phyloP scores from a whole-genome alignment of 495 filamentous ascomycete genomes.

The Penicillium salamii region DNA sequence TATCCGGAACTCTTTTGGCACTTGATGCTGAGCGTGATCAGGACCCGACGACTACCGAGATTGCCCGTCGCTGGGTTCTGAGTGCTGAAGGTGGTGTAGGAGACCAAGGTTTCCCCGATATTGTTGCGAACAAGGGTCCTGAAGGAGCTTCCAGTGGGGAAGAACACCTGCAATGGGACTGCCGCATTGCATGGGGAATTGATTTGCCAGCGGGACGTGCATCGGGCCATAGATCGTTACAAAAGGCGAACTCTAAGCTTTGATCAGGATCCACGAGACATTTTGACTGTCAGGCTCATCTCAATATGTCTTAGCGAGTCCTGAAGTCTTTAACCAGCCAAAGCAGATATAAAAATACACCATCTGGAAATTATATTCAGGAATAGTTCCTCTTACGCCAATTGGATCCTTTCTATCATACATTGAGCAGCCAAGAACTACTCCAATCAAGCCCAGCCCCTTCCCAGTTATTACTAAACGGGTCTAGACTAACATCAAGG shows the following conservation, averaged over 20 bases:
- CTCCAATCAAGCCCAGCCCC: conserved; percentile 30
- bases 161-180: conserved; percentile 30
- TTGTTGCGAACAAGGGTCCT: conserved; percentile 7
- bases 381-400: too few relatives aligned
- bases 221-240: conserved; percentile 27
- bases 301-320: too few relatives aligned
- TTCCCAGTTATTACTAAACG: conserved; percentile 26
- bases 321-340: too few relatives aligned
- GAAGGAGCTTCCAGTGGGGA: neutral
- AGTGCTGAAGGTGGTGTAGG: conserved; percentile 30
- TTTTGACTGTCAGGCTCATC: too few relatives aligned
- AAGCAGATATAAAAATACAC: too few relatives aligned
- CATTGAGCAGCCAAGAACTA: conserved; percentile 27
- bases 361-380: too few relatives aligned
- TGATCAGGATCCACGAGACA: too few relatives aligned
- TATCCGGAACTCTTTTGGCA: conserved; percentile 26
- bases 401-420: conserved; percentile 11
- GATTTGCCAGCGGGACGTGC: conserved; percentile 26
- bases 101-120: conserved; percentile 31
- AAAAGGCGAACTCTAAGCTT: conserved; percentile 6
- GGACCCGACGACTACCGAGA: conserved; percentile 27
- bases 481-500: conserved; percentile 18
- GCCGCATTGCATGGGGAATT: conserved; percentile 31
- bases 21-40: conserved; percentile 33
- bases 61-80: conserved; percentile 33